Base-by-base conservation (phyloP, 2,329 filamentous ascomycete genomes). In the Zymoseptoria tritici region DNA sequence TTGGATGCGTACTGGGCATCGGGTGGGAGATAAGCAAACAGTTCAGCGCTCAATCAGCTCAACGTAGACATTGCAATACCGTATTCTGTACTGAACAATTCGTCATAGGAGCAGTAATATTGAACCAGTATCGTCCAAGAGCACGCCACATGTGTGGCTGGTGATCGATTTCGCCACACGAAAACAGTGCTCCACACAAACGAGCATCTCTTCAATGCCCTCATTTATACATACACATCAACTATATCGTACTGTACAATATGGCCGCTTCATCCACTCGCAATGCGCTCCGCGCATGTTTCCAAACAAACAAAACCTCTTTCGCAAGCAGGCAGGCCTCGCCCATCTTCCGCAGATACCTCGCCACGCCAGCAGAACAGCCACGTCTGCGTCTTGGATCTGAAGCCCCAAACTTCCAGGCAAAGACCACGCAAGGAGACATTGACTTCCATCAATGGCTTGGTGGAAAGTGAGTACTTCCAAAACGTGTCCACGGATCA, bases 381-480 rank as follows among this genome's bases (percentile, higher is more conserved):
- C 64, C 64, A 62, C 62, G 64, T 50, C 68, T 80, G 31, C 74
- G 78, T 21, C 69, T 80, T 49, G 78, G 78, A 31, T 76, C 76
- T 6, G 60, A 65, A 84, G 89, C 90, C 67, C 89, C 89, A 71
- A 91, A 92, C 81, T 94, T 94, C 82, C 78, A 88, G 78, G 89
- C 89, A 71, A 85, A 92, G 66, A 92, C 89, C 64, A 93, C 89
- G 61, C 79, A 83, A 68, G 72, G 89, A 70, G 83, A 85, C 65
- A 90, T 93, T 71, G 85, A 90, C 78, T 91, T 93, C 80, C 88
- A 92, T 77, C 82, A 91, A 75, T 92, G 88, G 79, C 83, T 92
- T 66, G 87, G 85, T 71, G 81, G 88, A 80, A 87, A 83, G 71
- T 93, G 24, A 55, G 57, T 24, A 16, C n/a, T 31, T 19, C 21